A percentile compares a stretch with the other conserved stretches of the same genome.
Evolutionary conservation across 2,329 filamentous ascomycete genomes (phyloP).

Genomic region (Aspergillus luchuensis): DNA sequence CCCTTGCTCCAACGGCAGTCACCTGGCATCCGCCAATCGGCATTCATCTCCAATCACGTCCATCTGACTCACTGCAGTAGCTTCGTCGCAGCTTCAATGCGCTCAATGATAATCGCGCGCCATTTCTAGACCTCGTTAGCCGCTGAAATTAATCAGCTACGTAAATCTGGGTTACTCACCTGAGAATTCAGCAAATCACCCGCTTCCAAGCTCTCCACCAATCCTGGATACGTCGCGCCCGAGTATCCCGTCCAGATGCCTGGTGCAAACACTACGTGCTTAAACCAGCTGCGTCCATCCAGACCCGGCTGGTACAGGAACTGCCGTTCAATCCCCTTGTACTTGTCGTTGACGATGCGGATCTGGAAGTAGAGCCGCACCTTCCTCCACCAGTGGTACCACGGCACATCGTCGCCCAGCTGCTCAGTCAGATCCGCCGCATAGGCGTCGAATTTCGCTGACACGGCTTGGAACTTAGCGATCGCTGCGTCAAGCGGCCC

Average conservation of each 20-base stretch:
- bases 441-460: slow-evolving; percentile 54
- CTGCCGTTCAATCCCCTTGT: slow-evolving; percentile 78
- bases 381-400: slow-evolving; percentile 76
- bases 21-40: background rate
- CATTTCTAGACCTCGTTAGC: slow-evolving; percentile 40
- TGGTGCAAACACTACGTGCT: slow-evolving; percentile 91
- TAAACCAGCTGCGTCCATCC: slow-evolving; percentile 83
- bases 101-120: slow-evolving; percentile 41
- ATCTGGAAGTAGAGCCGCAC: slow-evolving; percentile 66
- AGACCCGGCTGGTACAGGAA: slow-evolving; percentile 77
- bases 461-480: slow-evolving; percentile 49
- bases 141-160: background rate
- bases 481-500: slow-evolving; percentile 53
- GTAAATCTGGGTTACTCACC: slow-evolving; percentile 46
- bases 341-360: slow-evolving; percentile 71
- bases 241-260: slow-evolving; percentile 90
- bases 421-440: slow-evolving; percentile 52
- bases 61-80: slow-evolving; percentile 27
- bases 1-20: background rate
- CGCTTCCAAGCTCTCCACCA: slow-evolving; percentile 64
- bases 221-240: slow-evolving; percentile 67
- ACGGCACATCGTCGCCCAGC: slow-evolving; percentile 62
- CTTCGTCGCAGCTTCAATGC: slow-evolving; percentile 36
- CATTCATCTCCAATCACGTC: background rate
- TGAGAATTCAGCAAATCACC: slow-evolving; percentile 48